Evolutionary conservation across 179 eudicot genomes (phyloP).

Genomic region (Patellifolia procumbens): DNA sequence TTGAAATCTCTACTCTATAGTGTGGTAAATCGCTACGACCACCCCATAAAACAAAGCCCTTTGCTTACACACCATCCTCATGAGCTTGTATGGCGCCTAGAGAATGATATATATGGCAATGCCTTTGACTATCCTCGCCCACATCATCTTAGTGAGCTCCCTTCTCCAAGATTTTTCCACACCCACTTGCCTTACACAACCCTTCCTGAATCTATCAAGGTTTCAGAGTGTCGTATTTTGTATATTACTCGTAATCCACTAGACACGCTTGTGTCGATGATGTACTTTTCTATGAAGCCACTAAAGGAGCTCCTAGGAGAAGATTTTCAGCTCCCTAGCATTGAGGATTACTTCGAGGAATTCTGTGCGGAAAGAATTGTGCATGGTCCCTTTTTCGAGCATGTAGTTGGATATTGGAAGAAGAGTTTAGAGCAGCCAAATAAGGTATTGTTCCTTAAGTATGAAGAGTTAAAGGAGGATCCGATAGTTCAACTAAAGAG

Average conservation of each 20-base stretch:
- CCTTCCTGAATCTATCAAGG: not conserved
- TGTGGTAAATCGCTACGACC: slow-evolving; percentile 8
- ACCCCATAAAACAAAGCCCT: not conserved
- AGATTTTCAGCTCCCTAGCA: not conserved
- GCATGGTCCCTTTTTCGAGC: not conserved
- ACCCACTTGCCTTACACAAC: slow-evolving; percentile 1
- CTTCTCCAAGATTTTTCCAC: slow-evolving; percentile 6
- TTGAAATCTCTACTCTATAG: slow-evolving; percentile 14
- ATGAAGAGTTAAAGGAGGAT: slow-evolving; percentile 5
- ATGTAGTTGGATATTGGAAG: not conserved
- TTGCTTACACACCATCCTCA: slow-evolving; percentile 21
- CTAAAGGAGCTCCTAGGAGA: not conserved
- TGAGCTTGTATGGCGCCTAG: slow-evolving; percentile 13
- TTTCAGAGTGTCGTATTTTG: not conserved
- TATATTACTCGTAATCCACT: not conserved
- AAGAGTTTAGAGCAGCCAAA: not conserved
- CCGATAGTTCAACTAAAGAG: not conserved
- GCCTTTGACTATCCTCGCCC: slow-evolving; percentile 9
- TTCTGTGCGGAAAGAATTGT: not conserved
- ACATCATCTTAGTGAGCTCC: not conserved
- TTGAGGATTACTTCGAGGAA: not conserved
- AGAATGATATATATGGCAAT: not conserved
- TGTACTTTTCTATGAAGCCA: not conserved
- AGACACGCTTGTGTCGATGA: not conserved
- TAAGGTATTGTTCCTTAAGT: not conserved